Percentiles rank a stretch among this genome's conserved stretches.
phyloP scores from a whole-genome alignment of 2,329 filamentous ascomycete genomes.

The Fusarium avenaceum region DNA sequence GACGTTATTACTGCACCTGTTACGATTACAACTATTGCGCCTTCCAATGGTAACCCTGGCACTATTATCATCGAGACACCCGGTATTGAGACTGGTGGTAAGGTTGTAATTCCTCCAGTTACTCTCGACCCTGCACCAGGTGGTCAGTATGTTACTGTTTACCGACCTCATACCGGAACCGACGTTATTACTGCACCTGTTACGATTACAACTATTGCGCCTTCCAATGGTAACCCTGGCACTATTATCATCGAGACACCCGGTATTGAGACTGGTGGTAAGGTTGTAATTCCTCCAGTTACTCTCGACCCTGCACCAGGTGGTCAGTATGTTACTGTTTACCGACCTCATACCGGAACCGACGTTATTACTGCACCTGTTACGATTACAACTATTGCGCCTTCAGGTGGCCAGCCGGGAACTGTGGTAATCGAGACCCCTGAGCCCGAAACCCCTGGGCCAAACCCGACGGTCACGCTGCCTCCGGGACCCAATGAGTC shows the following conservation, averaged over 20 bases:
- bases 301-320: constrained; percentile 19
- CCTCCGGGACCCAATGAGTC: constrained; percentile 28
- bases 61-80: constrained; percentile 36
- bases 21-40: constrained; percentile 15
- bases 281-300: constrained; percentile 25
- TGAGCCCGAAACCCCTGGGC: constrained; percentile 3
- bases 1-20: constrained; percentile 26
- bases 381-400: constrained; percentile 22
- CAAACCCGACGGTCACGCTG: constrained; percentile 28
- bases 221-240: constrained; percentile 18
- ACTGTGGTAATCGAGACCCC: constrained; percentile 36
- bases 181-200: constrained; percentile 26
- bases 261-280: constrained; percentile 14
- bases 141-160: constrained; percentile 28
- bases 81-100: constrained; percentile 13
- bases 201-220: constrained; percentile 24
- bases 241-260: constrained; percentile 36
- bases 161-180: constrained; percentile 27
- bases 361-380: constrained; percentile 26
- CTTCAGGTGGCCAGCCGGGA: constrained; percentile 20
- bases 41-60: constrained; percentile 17
- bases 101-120: constrained; percentile 25
- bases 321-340: constrained; percentile 27
- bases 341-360: constrained; percentile 27
- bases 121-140: constrained; percentile 19